Evolutionary conservation across 2,329 filamentous ascomycete genomes (phyloP).

Genomic region (Ascochyta fabae): DNA sequence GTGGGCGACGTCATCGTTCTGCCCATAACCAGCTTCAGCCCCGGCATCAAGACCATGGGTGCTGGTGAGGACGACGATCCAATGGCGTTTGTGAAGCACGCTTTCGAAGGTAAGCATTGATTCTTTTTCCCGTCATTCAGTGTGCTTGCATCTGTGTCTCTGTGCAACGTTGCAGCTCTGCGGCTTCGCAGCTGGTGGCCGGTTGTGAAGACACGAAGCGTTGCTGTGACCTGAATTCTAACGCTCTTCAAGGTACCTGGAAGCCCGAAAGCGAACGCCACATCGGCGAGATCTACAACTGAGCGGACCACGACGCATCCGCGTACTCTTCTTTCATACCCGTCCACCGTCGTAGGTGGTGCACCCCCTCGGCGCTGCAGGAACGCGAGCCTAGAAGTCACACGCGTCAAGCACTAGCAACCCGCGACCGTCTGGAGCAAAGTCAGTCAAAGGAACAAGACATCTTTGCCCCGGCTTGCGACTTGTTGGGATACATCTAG

Average conservation of each 20-base stretch:
- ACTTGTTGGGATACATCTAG: neutral
- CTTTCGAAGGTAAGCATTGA: slow-evolving; percentile 79
- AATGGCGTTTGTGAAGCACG: slow-evolving; percentile 97
- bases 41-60: slow-evolving; percentile 91
- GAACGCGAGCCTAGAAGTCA: neutral
- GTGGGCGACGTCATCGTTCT: slow-evolving; percentile 92
- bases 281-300: slow-evolving; percentile 44
- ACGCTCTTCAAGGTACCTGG: slow-evolving; percentile 43
- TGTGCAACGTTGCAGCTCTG: neutral
- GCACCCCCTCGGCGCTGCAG: neutral
- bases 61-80: slow-evolving; percentile 87
- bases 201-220: slow-evolving; percentile 1
- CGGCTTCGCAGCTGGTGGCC: neutral
- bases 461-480: neutral
- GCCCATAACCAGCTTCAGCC: slow-evolving; percentile 96
- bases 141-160: slow-evolving; percentile 3
- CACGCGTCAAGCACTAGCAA: neutral
- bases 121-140: neutral
- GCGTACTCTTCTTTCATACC: neutral
- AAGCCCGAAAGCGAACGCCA: slow-evolving; percentile 45
- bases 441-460: neutral
- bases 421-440: neutral
- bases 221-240: slow-evolving; percentile 22
- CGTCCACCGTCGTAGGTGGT: neutral
- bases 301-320: slow-evolving; percentile 10